These are phyloP conservation scores for Skeletonema grethae DNA, from an alignment of 108 stramenopile genomes.

Conservation along the genomic window DNA sequence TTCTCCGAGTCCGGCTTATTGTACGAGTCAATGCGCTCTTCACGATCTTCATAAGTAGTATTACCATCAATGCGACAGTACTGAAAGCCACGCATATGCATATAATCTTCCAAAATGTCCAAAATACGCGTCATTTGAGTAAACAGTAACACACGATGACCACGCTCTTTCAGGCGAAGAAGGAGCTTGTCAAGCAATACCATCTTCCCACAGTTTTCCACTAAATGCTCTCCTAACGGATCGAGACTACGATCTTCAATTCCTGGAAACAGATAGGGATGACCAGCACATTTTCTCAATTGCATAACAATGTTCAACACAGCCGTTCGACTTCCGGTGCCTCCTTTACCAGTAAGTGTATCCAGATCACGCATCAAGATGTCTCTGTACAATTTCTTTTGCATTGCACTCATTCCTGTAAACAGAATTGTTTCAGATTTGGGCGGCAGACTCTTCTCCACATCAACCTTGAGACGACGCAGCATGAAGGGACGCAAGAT, in stretches of 20 bases:
- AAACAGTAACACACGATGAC: conserved; percentile 94
- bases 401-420: conserved; percentile 89
- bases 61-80: conserved; percentile 99
- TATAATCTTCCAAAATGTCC: conserved; percentile 94
- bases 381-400: conserved; percentile 93
- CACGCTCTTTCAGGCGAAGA: conserved; percentile 79
- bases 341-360: conserved; percentile 12
- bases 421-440: conserved; percentile 92
- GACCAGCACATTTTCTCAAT: conserved; percentile 98
- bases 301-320: conserved; percentile 98
- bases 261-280: conserved; percentile 98
- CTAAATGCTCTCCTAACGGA: conserved; percentile 88
- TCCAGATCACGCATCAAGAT: conserved; percentile 66
- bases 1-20: conserved; percentile 90
- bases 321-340: conserved; percentile 49
- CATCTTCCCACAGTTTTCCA: conserved; percentile 88
- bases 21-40: conserved; percentile 93
- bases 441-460: conserved; percentile 87
- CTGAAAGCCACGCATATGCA: conserved; percentile 82
- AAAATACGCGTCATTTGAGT: conserved; percentile 97
- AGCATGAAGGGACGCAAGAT: conserved; percentile 98
- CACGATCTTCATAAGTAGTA: conserved; percentile 80
- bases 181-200: conserved; percentile 91
- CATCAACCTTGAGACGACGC: conserved; percentile 94
- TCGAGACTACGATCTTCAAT: conserved; percentile 91